Base-by-base conservation (phyloP, 164 flowering plant genomes). In the Pachysandra terminalis region DNA sequence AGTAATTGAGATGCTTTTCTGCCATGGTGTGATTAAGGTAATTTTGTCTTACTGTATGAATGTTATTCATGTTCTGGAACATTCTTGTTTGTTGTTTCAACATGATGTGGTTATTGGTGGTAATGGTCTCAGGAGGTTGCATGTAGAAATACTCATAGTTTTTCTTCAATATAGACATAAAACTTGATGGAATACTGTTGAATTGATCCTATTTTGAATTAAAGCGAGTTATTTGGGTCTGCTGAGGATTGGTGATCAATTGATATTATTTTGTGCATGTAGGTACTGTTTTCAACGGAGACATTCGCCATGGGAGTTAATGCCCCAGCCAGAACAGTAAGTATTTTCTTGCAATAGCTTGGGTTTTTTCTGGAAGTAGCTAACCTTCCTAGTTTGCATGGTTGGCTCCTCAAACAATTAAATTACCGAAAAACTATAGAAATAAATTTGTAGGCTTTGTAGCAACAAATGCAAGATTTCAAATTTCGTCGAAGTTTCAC, bases 231-330 rank as follows among this genome's bases (percentile, higher is more conserved):
- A 7, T 53, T 27, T 51, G 56, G 51, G 37, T 45, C 61, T 74
- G 19, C 41, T 21, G 32, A 48, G 5, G n/a, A n/a, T n/a, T 49
- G 53, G 9, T 13, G 1, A n/a, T 40, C 67, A 25, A 40, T 67
- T 71, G n/a, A 64, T 67, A 49, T 23, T 52, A 65, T 7, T n/a
- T n/a, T 67, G 35, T 54, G 6, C 23, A 37, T 75, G 62, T 68
- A 95, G 99, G 90, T 90, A 58, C 74, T 95, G 64, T 96, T 96
- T 76, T 96, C 99, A 59, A 96, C 98, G 0, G 99, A 96, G 83
- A 96, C 99, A 73, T 96, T 96, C 88, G 98, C 99, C 27, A 96
- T 96, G 99, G 99, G 99, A 13, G 99, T 96, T 66, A 96, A 96
- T 84, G 99, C 99, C 64, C 99, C 99, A 37, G 99, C 99, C n/a